Conservation (phyloP, 768 basidiomycete species). For the Suillus placidus region DNA sequence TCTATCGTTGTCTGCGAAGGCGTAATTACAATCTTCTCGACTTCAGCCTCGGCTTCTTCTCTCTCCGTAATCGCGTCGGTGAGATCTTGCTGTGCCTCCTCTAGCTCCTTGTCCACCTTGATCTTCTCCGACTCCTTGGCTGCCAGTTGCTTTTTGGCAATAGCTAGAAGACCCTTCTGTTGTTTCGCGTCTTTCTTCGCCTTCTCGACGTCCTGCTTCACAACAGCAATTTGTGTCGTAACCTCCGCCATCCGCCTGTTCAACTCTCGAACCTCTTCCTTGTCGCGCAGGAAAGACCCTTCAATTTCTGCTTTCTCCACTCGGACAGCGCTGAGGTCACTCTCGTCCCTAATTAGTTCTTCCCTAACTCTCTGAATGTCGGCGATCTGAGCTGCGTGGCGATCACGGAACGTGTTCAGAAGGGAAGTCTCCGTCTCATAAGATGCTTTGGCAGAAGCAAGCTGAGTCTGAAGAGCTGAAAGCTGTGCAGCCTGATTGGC, state of each 20-base stretch:
- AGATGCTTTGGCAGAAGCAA: conserved; percentile 79
- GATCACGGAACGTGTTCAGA: conserved; percentile 67
- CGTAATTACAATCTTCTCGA: conserved; percentile 36
- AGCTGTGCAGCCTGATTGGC: conserved; percentile 74
- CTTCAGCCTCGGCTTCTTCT: conserved; percentile 55
- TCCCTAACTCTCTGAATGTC: conserved; percentile 73
- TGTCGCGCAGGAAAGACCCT: conserved; percentile 83
- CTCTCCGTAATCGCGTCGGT: conserved; percentile 55
- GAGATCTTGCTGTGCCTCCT: conserved; percentile 62
- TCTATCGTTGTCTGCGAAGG: conserved; percentile 19
- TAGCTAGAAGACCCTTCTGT: conserved; percentile 93
- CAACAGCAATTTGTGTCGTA: conserved; percentile 66
- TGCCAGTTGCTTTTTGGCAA: conserved; percentile 90
- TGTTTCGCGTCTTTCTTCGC: conserved; percentile 92
- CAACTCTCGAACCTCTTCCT: conserved; percentile 89
- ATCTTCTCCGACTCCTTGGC: conserved; percentile 79
- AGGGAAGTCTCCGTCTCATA: conserved; percentile 84
- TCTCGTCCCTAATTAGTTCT: conserved; percentile 88
- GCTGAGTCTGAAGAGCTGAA: conserved; percentile 77
- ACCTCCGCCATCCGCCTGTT: conserved; percentile 84
- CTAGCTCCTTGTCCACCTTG: conserved; percentile 71
- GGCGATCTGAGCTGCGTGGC: conserved; percentile 63
- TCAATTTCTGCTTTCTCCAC: conserved; percentile 93
- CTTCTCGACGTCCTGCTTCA: conserved; percentile 83
- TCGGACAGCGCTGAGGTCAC: conserved; percentile 84